phyloP scores from a whole-genome alignment of 2,329 filamentous ascomycete species.

The Penicillium sp. region DNA sequence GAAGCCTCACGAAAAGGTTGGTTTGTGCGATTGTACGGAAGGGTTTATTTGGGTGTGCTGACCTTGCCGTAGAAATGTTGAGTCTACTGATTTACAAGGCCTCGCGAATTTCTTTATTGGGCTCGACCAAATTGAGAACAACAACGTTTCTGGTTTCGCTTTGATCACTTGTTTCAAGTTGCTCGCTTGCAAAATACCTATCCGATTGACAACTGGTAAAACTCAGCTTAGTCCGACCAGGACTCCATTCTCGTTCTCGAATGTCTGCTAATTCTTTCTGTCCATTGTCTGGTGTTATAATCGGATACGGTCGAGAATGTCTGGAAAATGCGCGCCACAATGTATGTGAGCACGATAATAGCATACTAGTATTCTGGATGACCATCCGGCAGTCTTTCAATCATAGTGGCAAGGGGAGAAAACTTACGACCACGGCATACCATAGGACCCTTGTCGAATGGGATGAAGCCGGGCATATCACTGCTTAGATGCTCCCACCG shows the following conservation, averaged over 20 bases:
- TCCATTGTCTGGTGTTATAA: constrained; percentile 10
- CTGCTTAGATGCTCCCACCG: background rate
- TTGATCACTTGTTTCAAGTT: background rate
- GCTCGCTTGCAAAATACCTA: background rate
- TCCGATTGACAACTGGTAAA: too few relatives aligned
- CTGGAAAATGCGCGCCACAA: constrained; percentile 14
- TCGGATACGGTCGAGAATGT: constrained; percentile 10
- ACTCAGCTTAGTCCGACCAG: constrained; percentile 8
- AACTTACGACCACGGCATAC: constrained; percentile 1
- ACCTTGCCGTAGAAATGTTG: background rate
- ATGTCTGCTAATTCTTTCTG: constrained; percentile 14
- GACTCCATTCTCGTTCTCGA: constrained; percentile 17
- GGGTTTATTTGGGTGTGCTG: background rate
- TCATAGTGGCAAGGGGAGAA: background rate
- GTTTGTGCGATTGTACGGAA: background rate
- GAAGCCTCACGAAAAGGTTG: constrained; percentile 13
- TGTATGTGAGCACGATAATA: constrained; percentile 14
- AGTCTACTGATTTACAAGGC: background rate
- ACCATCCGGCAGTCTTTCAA: background rate
- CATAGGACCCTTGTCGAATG: background rate
- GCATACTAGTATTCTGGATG: constrained; percentile 14
- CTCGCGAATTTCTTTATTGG: background rate
- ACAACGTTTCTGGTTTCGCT: too few relatives aligned
- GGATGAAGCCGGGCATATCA: background rate
- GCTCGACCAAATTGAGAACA: background rate